Evolutionary conservation across 257 asterid genomes (phyloP).

Genomic region (Solanum ossicruentum): DNA sequence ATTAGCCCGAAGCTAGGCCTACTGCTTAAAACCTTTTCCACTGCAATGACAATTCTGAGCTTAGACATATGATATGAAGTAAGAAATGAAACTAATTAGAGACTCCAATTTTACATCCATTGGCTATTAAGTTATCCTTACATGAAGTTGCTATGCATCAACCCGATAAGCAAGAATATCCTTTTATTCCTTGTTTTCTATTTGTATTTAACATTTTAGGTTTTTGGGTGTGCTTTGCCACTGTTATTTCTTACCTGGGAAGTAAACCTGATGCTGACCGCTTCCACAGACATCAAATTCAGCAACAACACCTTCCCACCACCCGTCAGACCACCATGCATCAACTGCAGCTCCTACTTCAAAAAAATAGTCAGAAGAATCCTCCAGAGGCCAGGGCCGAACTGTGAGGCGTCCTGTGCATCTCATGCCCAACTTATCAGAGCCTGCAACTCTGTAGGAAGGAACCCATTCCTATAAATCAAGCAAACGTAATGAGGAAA

Average conservation of each 20-base stretch:
- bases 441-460: neutral
- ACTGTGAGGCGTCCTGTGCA: neutral
- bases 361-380: neutral
- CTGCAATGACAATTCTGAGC: neutral
- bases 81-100: neutral
- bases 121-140: neutral
- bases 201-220: neutral
- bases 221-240: neutral
- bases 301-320: neutral
- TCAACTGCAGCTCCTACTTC: neutral
- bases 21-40: neutral
- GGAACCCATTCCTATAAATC: slow-evolving; percentile 31
- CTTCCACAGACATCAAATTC: neutral
- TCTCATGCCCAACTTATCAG: neutral
- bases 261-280: neutral
- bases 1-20: neutral
- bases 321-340: neutral
- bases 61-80: neutral
- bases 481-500: neutral
- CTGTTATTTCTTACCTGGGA: neutral
- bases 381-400: neutral
- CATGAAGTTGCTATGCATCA: neutral
- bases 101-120: neutral
- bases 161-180: neutral
- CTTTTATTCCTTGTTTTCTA: neutral